Evolutionary conservation across 2,329 filamentous ascomycete genomes (phyloP), one percentile per base, ranked within the genome.

Genomic region (Lasiodiplodia sp.): DNA sequence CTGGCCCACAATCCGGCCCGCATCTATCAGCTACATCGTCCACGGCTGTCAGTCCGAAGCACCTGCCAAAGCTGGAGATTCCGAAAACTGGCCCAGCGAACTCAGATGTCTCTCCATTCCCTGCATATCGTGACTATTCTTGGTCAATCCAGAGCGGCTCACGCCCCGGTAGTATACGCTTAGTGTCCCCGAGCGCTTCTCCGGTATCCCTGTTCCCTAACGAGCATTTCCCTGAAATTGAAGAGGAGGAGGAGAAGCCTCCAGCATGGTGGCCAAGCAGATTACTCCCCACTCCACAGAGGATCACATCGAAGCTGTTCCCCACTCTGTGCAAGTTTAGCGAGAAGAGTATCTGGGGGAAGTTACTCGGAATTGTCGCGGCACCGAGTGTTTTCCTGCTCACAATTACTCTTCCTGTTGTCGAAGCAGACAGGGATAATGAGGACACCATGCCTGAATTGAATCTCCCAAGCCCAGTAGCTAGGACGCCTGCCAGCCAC

Each of bases 331-430:
- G 90, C 71, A 90, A 87, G 31, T 99, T 95, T 93, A 83, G 80
- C 53, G 88, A 91, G 34, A 98, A 97, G 80, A 89, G 84, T n/a
- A 79, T 91, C n/a, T 93, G 90, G 89, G 94, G 95, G 74, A 94
- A 92, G 75, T 81, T 94, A 55, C 82, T 97, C 58, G 95, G 93
- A 52, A 74, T 96, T 12, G 86, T 96, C 47, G 94, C 94, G 8
- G 90, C 93, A n/a, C 92, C 94, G 1, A 96, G 92, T 73, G 93
- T 99, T 47, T 92, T 99, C 71, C 82, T 98, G 2, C 85, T 99
- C 4, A 95, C 95, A 0, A 89, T 96, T 57, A 99, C 96, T 0
- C 80, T 99, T 4, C 96, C 96, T 0, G 94, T 99, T 0, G 92
- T 97, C 6, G 95, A 98, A 74, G 87, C 87, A 1, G 85, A 87